These are phyloP conservation scores for Hylodesmum podocarpum DNA, from an alignment of 306 rosid genomes.

Conservation along the genomic window DNA sequence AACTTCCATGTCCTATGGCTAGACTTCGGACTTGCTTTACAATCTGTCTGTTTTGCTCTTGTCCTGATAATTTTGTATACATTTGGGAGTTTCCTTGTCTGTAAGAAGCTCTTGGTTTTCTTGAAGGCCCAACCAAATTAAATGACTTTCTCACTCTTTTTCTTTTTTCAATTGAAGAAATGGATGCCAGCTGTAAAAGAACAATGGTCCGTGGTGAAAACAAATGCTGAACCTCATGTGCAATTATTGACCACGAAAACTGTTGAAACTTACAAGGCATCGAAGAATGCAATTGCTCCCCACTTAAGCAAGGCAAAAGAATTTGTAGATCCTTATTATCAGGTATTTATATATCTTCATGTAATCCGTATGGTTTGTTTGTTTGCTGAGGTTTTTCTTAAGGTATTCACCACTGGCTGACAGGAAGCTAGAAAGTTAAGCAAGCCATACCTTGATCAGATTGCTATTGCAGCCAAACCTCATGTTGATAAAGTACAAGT, in stretches of 20 bases:
- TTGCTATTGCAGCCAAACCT: constrained; percentile 75
- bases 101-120: constrained; percentile 12
- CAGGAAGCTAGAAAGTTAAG: constrained; percentile 83
- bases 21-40: constrained; percentile 10
- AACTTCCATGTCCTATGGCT: constrained; percentile 3
- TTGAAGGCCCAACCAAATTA: constrained; percentile 10
- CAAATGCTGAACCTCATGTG: constrained; percentile 71
- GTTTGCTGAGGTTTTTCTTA: constrained; percentile 25
- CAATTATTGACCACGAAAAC: constrained; percentile 51
- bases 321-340: constrained; percentile 74
- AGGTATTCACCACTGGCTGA: constrained; percentile 28
- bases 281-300: constrained; percentile 68
- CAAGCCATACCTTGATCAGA: constrained; percentile 90
- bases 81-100: constrained; percentile 18
- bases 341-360: constrained; percentile 48
- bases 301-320: constrained; percentile 66
- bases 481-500: constrained; percentile 72
- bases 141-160: constrained; percentile 1
- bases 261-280: constrained; percentile 60
- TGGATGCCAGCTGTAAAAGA: constrained; percentile 71
- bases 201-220: constrained; percentile 58
- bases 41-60: constrained; percentile 13
- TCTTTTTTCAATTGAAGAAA: constrained; percentile 57
- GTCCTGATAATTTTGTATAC: constrained; percentile 14
- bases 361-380: neutral